phyloP scores from a whole-genome alignment of 257 asterid genomes.

The Penstemon newberryi region DNA sequence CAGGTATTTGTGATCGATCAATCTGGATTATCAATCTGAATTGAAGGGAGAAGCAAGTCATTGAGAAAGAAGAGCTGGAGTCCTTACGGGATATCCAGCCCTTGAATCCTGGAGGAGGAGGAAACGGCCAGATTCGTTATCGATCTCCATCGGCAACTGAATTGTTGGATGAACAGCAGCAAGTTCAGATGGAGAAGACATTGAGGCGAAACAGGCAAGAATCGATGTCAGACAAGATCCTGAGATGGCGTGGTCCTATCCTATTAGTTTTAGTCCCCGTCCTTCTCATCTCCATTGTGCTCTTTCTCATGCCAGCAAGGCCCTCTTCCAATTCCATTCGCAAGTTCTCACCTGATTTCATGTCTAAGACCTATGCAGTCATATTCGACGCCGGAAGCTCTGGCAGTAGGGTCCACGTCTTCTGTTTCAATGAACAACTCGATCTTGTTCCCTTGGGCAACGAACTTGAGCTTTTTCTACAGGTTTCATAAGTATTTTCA shows the following conservation, averaged over 20 bases:
- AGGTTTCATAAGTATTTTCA: conserved; percentile 35
- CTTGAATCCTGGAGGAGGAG: conserved; percentile 51
- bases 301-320: conserved; percentile 44
- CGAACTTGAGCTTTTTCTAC: conserved; percentile 71
- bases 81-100: conserved; percentile 42
- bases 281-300: conserved; percentile 44
- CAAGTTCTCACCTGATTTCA: conserved; percentile 41
- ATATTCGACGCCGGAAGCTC: conserved; percentile 94
- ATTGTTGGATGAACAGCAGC: conserved; percentile 64
- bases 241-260: conserved; percentile 63
- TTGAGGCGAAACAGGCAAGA: conserved; percentile 55
- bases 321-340: conserved; percentile 40
- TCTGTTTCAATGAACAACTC: conserved; percentile 63
- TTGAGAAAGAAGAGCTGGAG: conserved; percentile 44
- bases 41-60: background rate
- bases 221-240: conserved; percentile 64
- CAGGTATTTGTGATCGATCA: too few species aligned
- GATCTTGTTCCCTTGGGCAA: conserved; percentile 80
- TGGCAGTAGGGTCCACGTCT: conserved; percentile 89
- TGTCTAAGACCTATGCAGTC: conserved; percentile 62
- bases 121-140: conserved; percentile 89
- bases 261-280: conserved; percentile 66
- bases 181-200: conserved; percentile 69
- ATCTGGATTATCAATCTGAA: too few species aligned
- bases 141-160: conserved; percentile 97